A percentile compares a stretch with the other conserved stretches of the same genome.
These are phyloP conservation scores for Casuarina equisetifolia DNA, from an alignment of 306 rosid species.

Conservation along the genomic window DNA sequence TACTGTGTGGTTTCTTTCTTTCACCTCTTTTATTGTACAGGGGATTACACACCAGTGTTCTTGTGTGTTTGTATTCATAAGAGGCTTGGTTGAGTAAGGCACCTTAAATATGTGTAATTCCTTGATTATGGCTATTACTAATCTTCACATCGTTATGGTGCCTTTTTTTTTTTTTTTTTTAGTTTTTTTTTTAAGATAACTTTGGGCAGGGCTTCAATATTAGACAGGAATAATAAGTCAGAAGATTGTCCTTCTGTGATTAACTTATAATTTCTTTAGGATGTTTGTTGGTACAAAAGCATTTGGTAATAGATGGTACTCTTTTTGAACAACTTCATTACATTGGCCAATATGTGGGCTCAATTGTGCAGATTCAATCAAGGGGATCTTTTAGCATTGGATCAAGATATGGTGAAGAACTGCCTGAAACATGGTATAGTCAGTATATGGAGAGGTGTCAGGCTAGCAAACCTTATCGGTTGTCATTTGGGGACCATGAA, in stretches of 20 bases:
- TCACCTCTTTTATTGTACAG: neutral
- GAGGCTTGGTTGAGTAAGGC: neutral
- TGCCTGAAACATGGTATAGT: constrained; percentile 83
- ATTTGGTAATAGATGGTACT: neutral
- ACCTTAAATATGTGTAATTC: neutral
- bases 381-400: constrained; percentile 49
- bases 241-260: neutral
- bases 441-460: constrained; percentile 66
- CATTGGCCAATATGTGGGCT: neutral
- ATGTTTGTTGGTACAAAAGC: neutral
- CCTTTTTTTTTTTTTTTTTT: neutral
- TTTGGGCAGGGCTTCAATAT: neutral
- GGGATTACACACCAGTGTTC: neutral
- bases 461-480: constrained; percentile 47
- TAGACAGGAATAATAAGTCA: neutral
- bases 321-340: neutral
- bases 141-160: neutral
- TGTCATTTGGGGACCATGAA: constrained; percentile 55
- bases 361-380: constrained; percentile 58
- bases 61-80: neutral
- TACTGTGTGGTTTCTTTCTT: neutral
- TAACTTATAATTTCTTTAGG: neutral
- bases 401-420: constrained; percentile 62
- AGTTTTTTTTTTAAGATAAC: neutral
- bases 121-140: neutral